phyloP scores from a whole-genome alignment of 1,284 basidiomycete species.

The Stygiomarasmius scandens region DNA sequence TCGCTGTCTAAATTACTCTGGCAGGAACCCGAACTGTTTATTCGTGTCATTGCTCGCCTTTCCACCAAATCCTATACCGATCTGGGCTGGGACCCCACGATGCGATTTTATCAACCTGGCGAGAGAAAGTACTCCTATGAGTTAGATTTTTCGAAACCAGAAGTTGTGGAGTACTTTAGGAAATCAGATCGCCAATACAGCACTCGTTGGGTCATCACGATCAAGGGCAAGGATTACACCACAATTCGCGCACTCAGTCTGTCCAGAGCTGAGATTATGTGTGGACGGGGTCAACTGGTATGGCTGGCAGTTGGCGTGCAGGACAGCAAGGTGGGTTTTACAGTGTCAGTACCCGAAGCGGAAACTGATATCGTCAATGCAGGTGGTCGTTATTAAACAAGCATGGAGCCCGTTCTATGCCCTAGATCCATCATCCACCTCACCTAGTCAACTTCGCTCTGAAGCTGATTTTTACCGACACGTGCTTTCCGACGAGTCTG shows the following conservation, averaged over 20 bases:
- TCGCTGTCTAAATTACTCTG: not conserved
- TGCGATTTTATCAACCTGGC: slow-evolving; percentile 12
- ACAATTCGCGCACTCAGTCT: not conserved
- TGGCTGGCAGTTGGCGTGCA: slow-evolving; percentile 12
- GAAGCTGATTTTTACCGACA: too few relatives aligned
- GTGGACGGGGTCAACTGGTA: slow-evolving; percentile 18
- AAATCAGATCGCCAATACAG: not conserved
- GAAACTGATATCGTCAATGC: not conserved
- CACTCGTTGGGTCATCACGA: not conserved
- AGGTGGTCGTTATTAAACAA: not conserved
- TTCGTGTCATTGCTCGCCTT: slow-evolving; percentile 8
- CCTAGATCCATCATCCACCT: too few relatives aligned
- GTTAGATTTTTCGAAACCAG: not conserved
- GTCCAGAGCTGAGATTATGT: slow-evolving; percentile 8
- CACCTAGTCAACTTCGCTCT: too few relatives aligned
- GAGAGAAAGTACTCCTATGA: not conserved
- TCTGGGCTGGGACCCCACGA: slow-evolving; percentile 20
- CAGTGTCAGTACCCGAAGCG: not conserved
- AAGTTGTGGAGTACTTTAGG: not conserved
- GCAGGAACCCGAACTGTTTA: slow-evolving; percentile 4
- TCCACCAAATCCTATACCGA: slow-evolving; percentile 7
- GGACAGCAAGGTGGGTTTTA: not conserved
- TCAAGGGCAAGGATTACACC: not conserved
- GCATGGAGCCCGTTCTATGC: not conserved
- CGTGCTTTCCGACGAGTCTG: too few relatives aligned